Evolutionary conservation across 2,329 filamentous ascomycete species (phyloP).

Genomic region (Plectosphaerella sp.): DNA sequence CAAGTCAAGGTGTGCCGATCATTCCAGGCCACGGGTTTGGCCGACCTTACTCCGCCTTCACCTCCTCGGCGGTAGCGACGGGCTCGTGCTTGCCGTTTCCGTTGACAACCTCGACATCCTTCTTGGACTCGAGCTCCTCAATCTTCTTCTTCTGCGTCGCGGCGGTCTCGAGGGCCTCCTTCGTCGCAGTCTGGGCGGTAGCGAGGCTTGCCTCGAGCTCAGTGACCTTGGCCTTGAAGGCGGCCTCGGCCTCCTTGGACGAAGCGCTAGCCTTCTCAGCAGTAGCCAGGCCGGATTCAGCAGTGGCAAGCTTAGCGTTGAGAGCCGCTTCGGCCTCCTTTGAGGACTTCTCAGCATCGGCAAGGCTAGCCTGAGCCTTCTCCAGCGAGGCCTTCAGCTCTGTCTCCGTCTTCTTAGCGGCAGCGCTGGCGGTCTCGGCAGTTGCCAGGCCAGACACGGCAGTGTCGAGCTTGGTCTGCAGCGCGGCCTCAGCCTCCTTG

Average conservation of each 20-base stretch:
- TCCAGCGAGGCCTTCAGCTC: constrained; percentile 19
- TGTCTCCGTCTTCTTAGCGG: constrained; percentile 13
- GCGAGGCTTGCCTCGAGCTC: constrained; percentile 3
- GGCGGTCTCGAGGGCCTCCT: constrained; percentile 5
- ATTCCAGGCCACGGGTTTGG: constrained; percentile 6
- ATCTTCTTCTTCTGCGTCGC: constrained; percentile 8
- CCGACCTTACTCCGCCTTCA: constrained; percentile 4
- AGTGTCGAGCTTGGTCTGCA: constrained; percentile 8
- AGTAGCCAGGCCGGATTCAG: background rate
- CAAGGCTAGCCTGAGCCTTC: constrained; percentile 4
- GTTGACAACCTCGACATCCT: constrained; percentile 8
- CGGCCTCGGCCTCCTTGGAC: constrained; percentile 5
- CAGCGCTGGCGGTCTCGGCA: constrained; percentile 9
- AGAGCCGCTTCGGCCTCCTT: background rate
- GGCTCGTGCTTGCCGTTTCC: constrained; percentile 10
- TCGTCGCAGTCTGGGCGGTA: constrained; percentile 7
- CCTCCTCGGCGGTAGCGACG: background rate
- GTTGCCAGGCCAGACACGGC: background rate
- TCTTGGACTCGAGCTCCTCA: constrained; percentile 4
- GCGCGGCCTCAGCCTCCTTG: background rate
- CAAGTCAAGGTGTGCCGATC: too few species aligned
- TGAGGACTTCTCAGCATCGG: constrained; percentile 1
- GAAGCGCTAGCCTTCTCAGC: constrained; percentile 4
- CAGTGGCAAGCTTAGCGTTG: constrained; percentile 11
- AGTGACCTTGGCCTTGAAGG: constrained; percentile 1